Conservation (phyloP, 148 eudicot genomes). For the Silene conica region DNA sequence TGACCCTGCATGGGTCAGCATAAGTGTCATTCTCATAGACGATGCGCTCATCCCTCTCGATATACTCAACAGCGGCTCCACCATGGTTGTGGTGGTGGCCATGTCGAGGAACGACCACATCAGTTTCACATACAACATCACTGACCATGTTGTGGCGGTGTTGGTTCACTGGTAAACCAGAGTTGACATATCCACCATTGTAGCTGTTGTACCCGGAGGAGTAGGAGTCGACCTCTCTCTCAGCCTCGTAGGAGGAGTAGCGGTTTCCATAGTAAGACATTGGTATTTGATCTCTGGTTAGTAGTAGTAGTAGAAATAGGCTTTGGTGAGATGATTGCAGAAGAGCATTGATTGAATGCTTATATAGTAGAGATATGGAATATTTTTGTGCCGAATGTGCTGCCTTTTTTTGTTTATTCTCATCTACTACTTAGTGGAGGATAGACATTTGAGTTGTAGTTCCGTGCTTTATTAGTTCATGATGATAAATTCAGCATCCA, state of each 20-base stretch:
- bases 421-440: background rate
- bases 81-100: slow-evolving; percentile 25
- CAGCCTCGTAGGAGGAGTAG: slow-evolving; percentile 19
- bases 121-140: slow-evolving; percentile 3
- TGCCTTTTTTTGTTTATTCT: background rate
- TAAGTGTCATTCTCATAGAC: slow-evolving; percentile 17
- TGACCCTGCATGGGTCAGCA: slow-evolving; percentile 21
- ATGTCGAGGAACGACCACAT: slow-evolving; percentile 5
- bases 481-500: background rate
- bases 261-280: slow-evolving; percentile 13
- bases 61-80: slow-evolving; percentile 15
- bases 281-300: slow-evolving; percentile 12
- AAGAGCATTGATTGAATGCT: background rate
- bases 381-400: background rate
- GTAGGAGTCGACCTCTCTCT: slow-evolving; percentile 26
- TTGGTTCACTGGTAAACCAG: slow-evolving; percentile 7
- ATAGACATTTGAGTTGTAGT: background rate
- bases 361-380: slow-evolving; percentile 18
- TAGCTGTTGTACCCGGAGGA: slow-evolving; percentile 18
- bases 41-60: slow-evolving; percentile 21
- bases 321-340: slow-evolving; percentile 9
- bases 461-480: too few species aligned
- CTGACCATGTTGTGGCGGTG: slow-evolving; percentile 16
- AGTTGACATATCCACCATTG: slow-evolving; percentile 11
- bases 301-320: background rate